Conservation (phyloP, 805 yeast genomes). For the Candida nanaspora region DNA sequence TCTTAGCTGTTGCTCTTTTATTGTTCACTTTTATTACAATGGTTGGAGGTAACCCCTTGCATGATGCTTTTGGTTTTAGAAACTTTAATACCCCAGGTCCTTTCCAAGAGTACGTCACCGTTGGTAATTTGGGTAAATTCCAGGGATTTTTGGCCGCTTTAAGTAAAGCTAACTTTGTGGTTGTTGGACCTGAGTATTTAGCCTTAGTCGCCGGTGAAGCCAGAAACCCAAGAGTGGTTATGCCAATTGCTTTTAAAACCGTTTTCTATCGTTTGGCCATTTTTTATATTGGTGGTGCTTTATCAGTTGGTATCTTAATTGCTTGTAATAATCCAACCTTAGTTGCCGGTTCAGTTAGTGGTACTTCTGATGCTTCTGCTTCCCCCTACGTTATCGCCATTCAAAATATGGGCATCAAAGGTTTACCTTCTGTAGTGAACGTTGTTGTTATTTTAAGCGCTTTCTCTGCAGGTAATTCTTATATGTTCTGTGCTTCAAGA, state of each 20-base stretch:
- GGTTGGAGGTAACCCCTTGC: slow-evolving; percentile 51
- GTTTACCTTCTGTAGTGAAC: slow-evolving; percentile 67
- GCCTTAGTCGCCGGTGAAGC: slow-evolving; percentile 39
- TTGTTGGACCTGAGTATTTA: slow-evolving; percentile 38
- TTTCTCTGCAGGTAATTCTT: slow-evolving; percentile 77
- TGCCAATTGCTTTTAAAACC: slow-evolving; percentile 34
- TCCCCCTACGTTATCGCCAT: slow-evolving; percentile 80
- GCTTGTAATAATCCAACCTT: slow-evolving; percentile 28
- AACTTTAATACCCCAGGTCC: slow-evolving; percentile 37
- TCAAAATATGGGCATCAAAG: slow-evolving; percentile 52
- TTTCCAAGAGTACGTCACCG: slow-evolving; percentile 29
- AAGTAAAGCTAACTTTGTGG: slow-evolving; percentile 30
- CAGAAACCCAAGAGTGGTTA: slow-evolving; percentile 31
- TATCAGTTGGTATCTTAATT: slow-evolving; percentile 32
- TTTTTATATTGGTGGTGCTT: slow-evolving; percentile 38
- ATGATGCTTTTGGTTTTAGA: slow-evolving; percentile 44
- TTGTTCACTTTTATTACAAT: slow-evolving; percentile 44
- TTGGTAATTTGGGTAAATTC: slow-evolving; percentile 32
- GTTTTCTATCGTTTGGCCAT: slow-evolving; percentile 36
- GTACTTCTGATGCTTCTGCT: slow-evolving; percentile 65
- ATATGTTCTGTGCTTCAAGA: slow-evolving; percentile 60
- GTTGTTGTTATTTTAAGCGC: slow-evolving; percentile 67
- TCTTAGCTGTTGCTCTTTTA: slow-evolving; percentile 40
- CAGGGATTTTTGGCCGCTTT: slow-evolving; percentile 36
- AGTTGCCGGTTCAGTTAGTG: slow-evolving; percentile 40